Percentiles rank a stretch among this genome's conserved stretches.
These are phyloP conservation scores for Omphalotus guepiniiformis DNA, from an alignment of 768 basidiomycete genomes.

Conservation along the genomic window DNA sequence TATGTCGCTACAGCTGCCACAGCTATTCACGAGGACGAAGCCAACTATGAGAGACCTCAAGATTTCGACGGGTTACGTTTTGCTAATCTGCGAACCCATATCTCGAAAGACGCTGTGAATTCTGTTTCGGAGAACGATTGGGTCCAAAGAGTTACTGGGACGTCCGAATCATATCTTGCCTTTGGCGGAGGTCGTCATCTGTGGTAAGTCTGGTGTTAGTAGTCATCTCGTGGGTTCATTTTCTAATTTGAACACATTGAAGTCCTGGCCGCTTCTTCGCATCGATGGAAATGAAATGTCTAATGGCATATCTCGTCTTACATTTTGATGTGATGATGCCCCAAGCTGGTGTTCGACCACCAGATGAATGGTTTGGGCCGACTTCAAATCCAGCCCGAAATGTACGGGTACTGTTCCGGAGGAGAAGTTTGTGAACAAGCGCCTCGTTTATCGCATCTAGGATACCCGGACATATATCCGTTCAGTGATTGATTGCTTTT, in stretches of 20 bases:
- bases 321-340: slow-evolving; percentile 35
- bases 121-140: slow-evolving; percentile 11
- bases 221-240: not conserved
- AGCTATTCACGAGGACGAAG: slow-evolving; percentile 29
- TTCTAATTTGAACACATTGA: not conserved
- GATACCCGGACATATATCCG: too few relatives aligned
- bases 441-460: too few relatives aligned
- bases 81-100: slow-evolving; percentile 19
- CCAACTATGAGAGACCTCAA: slow-evolving; percentile 30
- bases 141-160: slow-evolving; percentile 25
- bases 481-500: too few relatives aligned
- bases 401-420: slow-evolving; percentile 9
- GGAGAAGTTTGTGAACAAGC: too few relatives aligned
- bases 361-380: slow-evolving; percentile 26
- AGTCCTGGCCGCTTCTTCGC: slow-evolving; percentile 43
- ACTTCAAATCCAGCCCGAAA: slow-evolving; percentile 12
- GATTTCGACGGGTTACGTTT: slow-evolving; percentile 41
- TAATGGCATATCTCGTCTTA: slow-evolving; percentile 36
- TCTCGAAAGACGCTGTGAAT: slow-evolving; percentile 13
- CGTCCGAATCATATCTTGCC: slow-evolving; percentile 28
- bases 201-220: slow-evolving; percentile 25
- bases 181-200: slow-evolving; percentile 31
- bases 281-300: slow-evolving; percentile 33
- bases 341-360: slow-evolving; percentile 29
- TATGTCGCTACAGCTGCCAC: slow-evolving; percentile 18